A percentile compares a stretch with the other conserved stretches of the same genome.
phyloP scores from a whole-genome alignment of 2,329 filamentous ascomycete genomes.

The Trichoderma brevicompactum region DNA sequence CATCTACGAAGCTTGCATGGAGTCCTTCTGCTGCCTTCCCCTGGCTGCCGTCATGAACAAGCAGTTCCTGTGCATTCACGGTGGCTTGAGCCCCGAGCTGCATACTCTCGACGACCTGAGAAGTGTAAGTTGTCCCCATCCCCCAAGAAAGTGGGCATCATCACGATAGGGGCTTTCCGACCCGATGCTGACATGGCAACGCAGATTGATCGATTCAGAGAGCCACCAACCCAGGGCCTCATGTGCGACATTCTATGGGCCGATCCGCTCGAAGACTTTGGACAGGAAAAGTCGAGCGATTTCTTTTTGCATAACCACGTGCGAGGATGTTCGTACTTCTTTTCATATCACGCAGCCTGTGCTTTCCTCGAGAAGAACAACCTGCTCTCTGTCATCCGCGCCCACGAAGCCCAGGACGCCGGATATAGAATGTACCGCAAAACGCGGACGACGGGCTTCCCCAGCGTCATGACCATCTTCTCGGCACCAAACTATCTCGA shows the following conservation, averaged over 20 bases:
- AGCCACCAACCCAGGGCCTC: constrained; percentile 93
- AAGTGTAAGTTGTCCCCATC: constrained; percentile 60
- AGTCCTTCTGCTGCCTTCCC: constrained; percentile 93
- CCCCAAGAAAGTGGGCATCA: not conserved
- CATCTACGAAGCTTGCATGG: constrained; percentile 97
- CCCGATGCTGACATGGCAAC: constrained; percentile 29
- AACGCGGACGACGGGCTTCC: constrained; percentile 96
- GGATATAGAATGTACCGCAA: constrained; percentile 99
- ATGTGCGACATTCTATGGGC: constrained; percentile 99
- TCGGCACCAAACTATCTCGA: constrained; percentile 98
- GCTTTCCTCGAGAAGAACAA: constrained; percentile 99
- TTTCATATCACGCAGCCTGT: constrained; percentile 96
- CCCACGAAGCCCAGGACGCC: constrained; percentile 97
- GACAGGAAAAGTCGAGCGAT: constrained; percentile 96
- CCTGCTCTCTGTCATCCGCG: constrained; percentile 92
- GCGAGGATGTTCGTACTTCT: constrained; percentile 98
- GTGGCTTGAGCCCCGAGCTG: constrained; percentile 91
- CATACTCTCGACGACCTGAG: constrained; percentile 95
- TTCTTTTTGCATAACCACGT: constrained; percentile 99
- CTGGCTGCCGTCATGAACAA: constrained; percentile 99
- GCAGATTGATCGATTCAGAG: constrained; percentile 94
- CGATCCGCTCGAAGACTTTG: constrained; percentile 96
- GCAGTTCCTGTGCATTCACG: constrained; percentile 98
- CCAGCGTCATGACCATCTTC: constrained; percentile 99
- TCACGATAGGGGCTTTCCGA: not conserved